Base-by-base conservation (phyloP, 805 yeast genomes). In the Schwanniomyces pseudopolymorphus region DNA sequence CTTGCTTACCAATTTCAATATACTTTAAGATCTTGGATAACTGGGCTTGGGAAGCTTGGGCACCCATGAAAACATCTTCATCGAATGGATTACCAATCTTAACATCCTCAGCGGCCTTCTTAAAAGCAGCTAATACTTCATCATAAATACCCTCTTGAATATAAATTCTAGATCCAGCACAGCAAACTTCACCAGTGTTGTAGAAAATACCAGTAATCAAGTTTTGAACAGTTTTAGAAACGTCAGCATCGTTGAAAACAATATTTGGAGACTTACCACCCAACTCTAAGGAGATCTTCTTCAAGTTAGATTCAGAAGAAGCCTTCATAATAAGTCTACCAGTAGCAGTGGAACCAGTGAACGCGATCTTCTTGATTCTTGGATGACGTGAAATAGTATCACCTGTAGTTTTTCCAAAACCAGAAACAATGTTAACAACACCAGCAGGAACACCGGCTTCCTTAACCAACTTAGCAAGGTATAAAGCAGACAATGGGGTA, bases 241-340 rank as follows among this genome's bases (percentile, higher is more conserved):
- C 64, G 66, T 91, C 83, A 46, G 92, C 91, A 64, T 91, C 97
- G 61, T 85, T 84, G 63, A 87, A 89, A 42, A 91, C 84, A 57
- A 91, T 83, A 69, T 87, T 84, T 60, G 98, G 96, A 27, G 97
- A 90, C 75, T 91, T 91, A 65, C 98, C 98, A 64, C 98, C 98
- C 60, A 90, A 83, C 75, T 91, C 98, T 64, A 91, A 79, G 38
- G 97, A 91, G 53, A 90, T 89, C 69, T 87, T 89, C 79, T 91
- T 91, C 69, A 91, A 77, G 70, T 84, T 83, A 41, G 88, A 79
- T 52, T 80, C 77, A 53, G 96, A 89, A 51, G 96, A 91, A 50
- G 79, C 77, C 69, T 79, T 80, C 85, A 88, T 85, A 63, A 91
- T 87, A 58, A 70, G 72, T 67, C 87, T 86, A 63, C 97, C 98